Percentiles rank a stretch among this genome's conserved stretches.
Conservation (phyloP, 306 rosid species). For the Acacia acuminata region DNA sequence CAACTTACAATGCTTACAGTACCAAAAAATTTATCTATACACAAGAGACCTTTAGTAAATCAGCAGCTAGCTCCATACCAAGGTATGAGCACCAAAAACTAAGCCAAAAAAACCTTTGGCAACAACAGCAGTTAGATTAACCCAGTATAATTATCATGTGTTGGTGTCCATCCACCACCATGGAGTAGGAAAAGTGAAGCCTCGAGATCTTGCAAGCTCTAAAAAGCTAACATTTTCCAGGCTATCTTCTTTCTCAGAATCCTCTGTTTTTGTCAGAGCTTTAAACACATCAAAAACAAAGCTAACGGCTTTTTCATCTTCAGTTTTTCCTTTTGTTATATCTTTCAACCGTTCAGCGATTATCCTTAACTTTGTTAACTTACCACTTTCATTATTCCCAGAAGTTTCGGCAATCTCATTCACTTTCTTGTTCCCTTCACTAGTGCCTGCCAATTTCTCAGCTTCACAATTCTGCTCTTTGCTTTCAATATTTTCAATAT, state of each 20-base stretch:
- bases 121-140: not conserved
- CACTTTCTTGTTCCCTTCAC: not conserved
- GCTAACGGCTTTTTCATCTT: not conserved
- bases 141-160: not conserved
- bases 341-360: not conserved
- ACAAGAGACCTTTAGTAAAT: not conserved
- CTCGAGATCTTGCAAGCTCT: constrained; percentile 28
- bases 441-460: not conserved
- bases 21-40: too few relatives aligned
- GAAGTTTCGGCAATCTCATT: not conserved
- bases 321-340: not conserved
- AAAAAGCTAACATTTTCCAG: not conserved
- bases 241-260: not conserved
- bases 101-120: not conserved
- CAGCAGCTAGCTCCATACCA: not conserved
- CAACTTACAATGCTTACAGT: too few relatives aligned
- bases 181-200: constrained; percentile 48
- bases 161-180: constrained; percentile 30
- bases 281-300: constrained; percentile 36
- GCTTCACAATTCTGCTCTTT: not conserved
- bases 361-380: not conserved
- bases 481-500: not conserved
- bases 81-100: not conserved
- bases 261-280: not conserved
- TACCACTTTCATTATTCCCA: not conserved